Percentiles rank a stretch among this genome's conserved stretches.
These are phyloP conservation scores for Centella asiatica DNA, from an alignment of 129 eudicot genomes.

Conservation along the genomic window DNA sequence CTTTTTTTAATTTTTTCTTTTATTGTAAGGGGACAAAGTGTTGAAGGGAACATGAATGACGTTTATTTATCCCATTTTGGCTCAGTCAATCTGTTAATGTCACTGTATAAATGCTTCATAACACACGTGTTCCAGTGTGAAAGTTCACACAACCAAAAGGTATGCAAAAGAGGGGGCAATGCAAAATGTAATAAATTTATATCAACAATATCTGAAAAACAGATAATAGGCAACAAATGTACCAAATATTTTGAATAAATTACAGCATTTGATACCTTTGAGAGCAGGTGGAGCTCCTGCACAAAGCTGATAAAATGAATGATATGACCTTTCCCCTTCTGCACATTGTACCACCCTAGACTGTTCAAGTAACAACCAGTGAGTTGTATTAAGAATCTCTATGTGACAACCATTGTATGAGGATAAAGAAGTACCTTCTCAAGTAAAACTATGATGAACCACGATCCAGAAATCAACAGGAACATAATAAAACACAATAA, in stretches of 20 bases:
- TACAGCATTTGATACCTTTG: constrained; percentile 43
- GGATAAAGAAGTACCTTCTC: constrained; percentile 53
- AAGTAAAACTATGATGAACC: constrained; percentile 54
- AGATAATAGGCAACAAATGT: neutral
- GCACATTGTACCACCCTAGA: constrained; percentile 96
- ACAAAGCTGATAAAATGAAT: constrained; percentile 96
- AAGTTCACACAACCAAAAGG: neutral
- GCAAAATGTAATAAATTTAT: neutral
- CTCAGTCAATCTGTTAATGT: neutral
- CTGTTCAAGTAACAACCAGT: constrained; percentile 26
- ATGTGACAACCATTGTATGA: neutral
- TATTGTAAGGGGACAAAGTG: no score
- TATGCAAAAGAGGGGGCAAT: neutral
- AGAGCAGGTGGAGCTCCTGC: constrained; percentile 88
- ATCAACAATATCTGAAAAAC: neutral
- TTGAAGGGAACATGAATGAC: no score
- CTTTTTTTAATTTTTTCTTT: no score
- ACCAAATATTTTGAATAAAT: neutral
- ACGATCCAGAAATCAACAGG: constrained; percentile 11
- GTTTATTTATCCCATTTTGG: no score
- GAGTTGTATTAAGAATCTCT: neutral
- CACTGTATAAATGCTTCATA: neutral
- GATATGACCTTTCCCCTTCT: constrained; percentile 97
- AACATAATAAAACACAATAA: constrained; percentile 19
- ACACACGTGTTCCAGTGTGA: neutral